phyloP scores from a whole-genome alignment of 345 rosid species.

The Passiflora organensis region DNA sequence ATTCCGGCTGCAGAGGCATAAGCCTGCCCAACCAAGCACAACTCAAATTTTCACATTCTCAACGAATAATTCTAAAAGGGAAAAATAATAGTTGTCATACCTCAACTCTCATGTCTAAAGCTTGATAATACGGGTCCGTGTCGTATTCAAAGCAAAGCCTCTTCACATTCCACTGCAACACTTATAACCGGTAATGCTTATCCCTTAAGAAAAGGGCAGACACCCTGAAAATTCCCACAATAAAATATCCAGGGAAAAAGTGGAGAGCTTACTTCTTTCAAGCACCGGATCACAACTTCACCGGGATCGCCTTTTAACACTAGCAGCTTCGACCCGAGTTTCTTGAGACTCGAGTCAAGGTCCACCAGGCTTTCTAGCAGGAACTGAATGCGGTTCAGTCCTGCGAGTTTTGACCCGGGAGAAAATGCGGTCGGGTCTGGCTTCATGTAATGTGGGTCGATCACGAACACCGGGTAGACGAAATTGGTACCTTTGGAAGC shows the following conservation, averaged over 20 bases:
- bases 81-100: slow-evolving; percentile 39
- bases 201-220: too few relatives aligned
- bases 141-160: slow-evolving; percentile 84
- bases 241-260: background rate
- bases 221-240: too few relatives aligned
- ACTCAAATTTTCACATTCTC: background rate
- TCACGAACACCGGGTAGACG: slow-evolving; percentile 75
- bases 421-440: slow-evolving; percentile 62
- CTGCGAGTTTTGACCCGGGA: slow-evolving; percentile 64
- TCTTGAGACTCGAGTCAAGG: slow-evolving; percentile 57
- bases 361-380: slow-evolving; percentile 68
- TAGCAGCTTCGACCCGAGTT: slow-evolving; percentile 57
- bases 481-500: slow-evolving; percentile 44
- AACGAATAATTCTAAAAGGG: background rate
- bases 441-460: slow-evolving; percentile 85
- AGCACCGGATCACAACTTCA: slow-evolving; percentile 61
- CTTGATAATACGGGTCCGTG: slow-evolving; percentile 84
- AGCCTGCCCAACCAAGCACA: slow-evolving; percentile 32
- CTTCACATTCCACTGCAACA: slow-evolving; percentile 64
- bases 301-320: slow-evolving; percentile 59
- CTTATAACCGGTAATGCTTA: background rate
- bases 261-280: slow-evolving; percentile 51
- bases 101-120: slow-evolving; percentile 60
- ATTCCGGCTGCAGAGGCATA: slow-evolving; percentile 60
- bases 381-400: slow-evolving; percentile 78